Percentiles rank a stretch among this genome's conserved stretches.
Conservation (phyloP, 805 yeast genomes). For the Myxozyma vanderwaltii region DNA sequence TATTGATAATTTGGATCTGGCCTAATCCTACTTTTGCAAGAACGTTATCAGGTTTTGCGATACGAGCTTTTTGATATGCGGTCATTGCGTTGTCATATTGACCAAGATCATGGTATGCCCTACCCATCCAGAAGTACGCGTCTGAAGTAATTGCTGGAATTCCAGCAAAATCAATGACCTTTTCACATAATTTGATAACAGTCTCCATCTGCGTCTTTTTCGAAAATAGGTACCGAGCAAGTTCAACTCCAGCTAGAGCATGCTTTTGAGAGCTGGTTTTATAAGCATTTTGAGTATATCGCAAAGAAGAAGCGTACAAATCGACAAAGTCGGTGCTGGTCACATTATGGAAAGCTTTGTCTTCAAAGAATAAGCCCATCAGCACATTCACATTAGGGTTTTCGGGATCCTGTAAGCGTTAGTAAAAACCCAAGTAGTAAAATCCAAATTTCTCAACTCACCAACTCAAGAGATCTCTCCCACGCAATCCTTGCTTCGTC, state of each 20-base stretch:
- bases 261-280: slow-evolving; percentile 50
- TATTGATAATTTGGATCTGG: slow-evolving; percentile 76
- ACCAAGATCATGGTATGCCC: slow-evolving; percentile 62
- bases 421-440: not conserved
- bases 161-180: slow-evolving; percentile 49
- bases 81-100: slow-evolving; percentile 73
- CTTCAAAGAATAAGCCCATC: slow-evolving; percentile 67
- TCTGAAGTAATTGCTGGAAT: slow-evolving; percentile 56
- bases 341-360: slow-evolving; percentile 59
- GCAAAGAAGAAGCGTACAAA: slow-evolving; percentile 62
- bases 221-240: slow-evolving; percentile 73
- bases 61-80: slow-evolving; percentile 70
- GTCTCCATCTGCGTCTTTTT: slow-evolving; percentile 55
- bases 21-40: slow-evolving; percentile 82
- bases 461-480: slow-evolving; percentile 71
- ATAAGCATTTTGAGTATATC: slow-evolving; percentile 46
- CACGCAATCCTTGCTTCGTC: slow-evolving; percentile 78
- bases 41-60: slow-evolving; percentile 59
- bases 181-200: slow-evolving; percentile 59
- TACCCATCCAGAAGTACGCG: slow-evolving; percentile 81
- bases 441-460: not conserved
- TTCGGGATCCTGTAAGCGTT: slow-evolving; percentile 48
- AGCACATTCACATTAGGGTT: slow-evolving; percentile 65
- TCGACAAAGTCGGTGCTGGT: slow-evolving; percentile 58
- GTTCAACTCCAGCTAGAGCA: slow-evolving; percentile 58